Evolutionary conservation across 164 flowering plant genomes (phyloP).

Genomic region (Stephania cephalantha): DNA sequence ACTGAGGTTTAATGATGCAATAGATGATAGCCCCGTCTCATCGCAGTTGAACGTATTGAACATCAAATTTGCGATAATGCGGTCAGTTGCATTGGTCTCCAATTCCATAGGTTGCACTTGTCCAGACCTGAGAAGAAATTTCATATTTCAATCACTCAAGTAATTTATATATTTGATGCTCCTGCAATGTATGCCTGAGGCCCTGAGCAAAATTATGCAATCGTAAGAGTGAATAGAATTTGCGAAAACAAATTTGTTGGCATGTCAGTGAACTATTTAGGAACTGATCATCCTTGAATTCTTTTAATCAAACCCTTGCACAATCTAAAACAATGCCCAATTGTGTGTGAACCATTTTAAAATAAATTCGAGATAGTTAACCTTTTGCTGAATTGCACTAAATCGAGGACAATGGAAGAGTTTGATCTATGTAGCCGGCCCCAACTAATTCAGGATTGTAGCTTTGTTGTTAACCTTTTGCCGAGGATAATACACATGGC

Average conservation of each 20-base stretch:
- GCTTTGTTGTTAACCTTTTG: neutral
- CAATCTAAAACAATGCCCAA: neutral
- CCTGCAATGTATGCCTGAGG: neutral
- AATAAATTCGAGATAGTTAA: no score
- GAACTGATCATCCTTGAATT: neutral
- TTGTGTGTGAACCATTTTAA: no score
- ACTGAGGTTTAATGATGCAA: constrained; percentile 3
- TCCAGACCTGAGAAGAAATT: constrained; percentile 21
- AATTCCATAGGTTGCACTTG: constrained; percentile 16
- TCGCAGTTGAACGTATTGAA: constrained; percentile 27
- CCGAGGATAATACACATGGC: neutral
- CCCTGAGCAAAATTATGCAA: neutral
- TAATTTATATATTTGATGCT: neutral
- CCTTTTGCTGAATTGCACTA: no score
- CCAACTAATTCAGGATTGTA: neutral
- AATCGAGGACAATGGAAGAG: no score
- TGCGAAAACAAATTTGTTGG: no score
- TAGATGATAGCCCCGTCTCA: constrained; percentile 10
- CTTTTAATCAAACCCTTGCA: neutral
- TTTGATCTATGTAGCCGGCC: neutral
- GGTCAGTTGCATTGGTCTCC: constrained; percentile 36
- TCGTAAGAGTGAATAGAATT: neutral
- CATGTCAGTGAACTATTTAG: neutral
- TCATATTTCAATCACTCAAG: neutral
- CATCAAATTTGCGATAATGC: constrained; percentile 40